phyloP scores from a whole-genome alignment of 108 stramenopile genomes.

The Skeletonema tropicum region DNA sequence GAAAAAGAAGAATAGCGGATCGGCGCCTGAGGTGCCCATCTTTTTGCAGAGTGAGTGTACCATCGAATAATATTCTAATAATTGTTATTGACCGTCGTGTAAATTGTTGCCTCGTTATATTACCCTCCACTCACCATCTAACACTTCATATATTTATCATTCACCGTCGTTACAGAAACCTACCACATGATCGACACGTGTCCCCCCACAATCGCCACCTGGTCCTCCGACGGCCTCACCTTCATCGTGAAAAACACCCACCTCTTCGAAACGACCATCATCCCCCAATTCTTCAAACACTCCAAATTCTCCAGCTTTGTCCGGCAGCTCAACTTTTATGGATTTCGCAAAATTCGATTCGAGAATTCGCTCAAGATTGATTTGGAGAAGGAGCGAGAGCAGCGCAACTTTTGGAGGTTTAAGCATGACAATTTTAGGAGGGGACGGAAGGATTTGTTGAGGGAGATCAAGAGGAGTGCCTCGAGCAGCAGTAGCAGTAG shows the following conservation, averaged over 20 bases:
- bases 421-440: constrained; percentile 76
- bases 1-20: background rate
- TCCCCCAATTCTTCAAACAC: constrained; percentile 97
- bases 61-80: no score
- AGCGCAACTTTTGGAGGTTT: constrained; percentile 82
- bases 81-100: background rate
- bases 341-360: constrained; percentile 84
- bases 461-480: constrained; percentile 72
- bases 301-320: constrained; percentile 88
- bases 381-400: constrained; percentile 68
- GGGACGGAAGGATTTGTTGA: constrained; percentile 73
- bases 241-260: constrained; percentile 81
- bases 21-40: constrained; percentile 36
- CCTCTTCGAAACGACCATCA: constrained; percentile 73
- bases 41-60: constrained; percentile 42
- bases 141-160: background rate
- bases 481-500: constrained; percentile 16
- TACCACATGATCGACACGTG: constrained; percentile 89
- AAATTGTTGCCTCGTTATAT: background rate
- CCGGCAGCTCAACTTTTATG: constrained; percentile 94
- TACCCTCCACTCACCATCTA: background rate
- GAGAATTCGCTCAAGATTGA: constrained; percentile 69
- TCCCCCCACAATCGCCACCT: constrained; percentile 51
- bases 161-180: constrained; percentile 54
- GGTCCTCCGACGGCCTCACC: constrained; percentile 63